These are phyloP conservation scores for Anethum foeniculum DNA, from an alignment of 140 eudicot genomes.

Conservation along the genomic window DNA sequence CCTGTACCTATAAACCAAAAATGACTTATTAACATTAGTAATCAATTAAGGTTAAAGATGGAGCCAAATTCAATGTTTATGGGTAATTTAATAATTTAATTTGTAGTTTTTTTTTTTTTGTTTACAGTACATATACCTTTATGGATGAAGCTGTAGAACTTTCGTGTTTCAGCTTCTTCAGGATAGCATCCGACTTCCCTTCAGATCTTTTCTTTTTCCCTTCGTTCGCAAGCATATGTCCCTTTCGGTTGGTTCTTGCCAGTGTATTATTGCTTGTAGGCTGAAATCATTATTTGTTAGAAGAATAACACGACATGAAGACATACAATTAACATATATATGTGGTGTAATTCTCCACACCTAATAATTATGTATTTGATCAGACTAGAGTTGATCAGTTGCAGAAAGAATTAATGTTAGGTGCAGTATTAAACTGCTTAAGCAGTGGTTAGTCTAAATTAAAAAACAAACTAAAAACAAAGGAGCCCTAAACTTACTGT, in stretches of 20 bases:
- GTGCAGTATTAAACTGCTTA: background rate
- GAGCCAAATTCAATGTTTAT: background rate
- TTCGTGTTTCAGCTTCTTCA: slow-evolving; percentile 45
- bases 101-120: background rate
- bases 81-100: background rate
- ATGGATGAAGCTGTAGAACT: slow-evolving; percentile 37
- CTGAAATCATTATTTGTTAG: slow-evolving; percentile 20
- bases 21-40: background rate
- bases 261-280: slow-evolving; percentile 28
- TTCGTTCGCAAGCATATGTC: slow-evolving; percentile 35
- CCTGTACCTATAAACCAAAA: slow-evolving; percentile 22
- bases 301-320: background rate
- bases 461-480: background rate
- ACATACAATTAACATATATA: slow-evolving; percentile 2
- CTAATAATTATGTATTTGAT: background rate
- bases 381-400: background rate
- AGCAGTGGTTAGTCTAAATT: background rate
- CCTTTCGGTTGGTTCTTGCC: slow-evolving; percentile 33
- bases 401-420: background rate
- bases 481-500: slow-evolving; percentile 18
- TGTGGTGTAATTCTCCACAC: background rate
- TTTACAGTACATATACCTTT: slow-evolving; percentile 33
- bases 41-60: background rate
- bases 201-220: slow-evolving; percentile 48
- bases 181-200: slow-evolving; percentile 33